These are phyloP conservation scores for Eimeria acervulina DNA, from an alignment of 169 alveolate genomes.

Conservation along the genomic window DNA sequence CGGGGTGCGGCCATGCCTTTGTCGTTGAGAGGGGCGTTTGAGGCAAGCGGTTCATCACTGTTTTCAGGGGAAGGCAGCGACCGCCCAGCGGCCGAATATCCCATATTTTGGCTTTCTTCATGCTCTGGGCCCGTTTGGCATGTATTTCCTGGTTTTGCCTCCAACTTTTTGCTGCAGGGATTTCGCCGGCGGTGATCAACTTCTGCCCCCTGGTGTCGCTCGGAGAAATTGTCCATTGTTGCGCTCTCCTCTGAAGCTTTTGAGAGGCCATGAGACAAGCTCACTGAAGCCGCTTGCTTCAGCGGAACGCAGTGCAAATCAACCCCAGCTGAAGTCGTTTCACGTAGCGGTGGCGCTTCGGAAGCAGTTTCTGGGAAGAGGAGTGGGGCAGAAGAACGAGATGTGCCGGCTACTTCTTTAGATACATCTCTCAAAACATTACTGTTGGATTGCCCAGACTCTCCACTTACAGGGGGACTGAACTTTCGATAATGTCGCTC, in stretches of 20 bases:
- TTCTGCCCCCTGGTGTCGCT: neutral
- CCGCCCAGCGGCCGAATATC: neutral
- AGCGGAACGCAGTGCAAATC: neutral
- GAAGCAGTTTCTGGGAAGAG: neutral
- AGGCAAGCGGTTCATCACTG: neutral
- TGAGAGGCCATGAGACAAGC: neutral
- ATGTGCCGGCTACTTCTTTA: neutral
- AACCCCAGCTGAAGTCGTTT: neutral
- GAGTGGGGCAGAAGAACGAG: neutral
- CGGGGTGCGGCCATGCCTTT: neutral
- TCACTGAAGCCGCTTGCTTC: conserved; percentile 4
- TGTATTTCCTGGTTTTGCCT: neutral
- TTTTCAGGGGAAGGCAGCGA: neutral
- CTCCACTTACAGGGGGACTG: neutral
- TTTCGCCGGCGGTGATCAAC: neutral
- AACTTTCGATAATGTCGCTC: neutral
- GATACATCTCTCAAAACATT: neutral
- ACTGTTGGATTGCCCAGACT: neutral
- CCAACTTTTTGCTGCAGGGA: neutral
- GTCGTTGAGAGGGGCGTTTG: neutral
- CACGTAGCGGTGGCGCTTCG: neutral
- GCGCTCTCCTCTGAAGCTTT: neutral
- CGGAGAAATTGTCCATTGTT: neutral
- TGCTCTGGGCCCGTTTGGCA: neutral
- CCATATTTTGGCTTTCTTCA: neutral